Evolutionary conservation across 345 rosid species (phyloP).

Genomic region (Punica granatum): DNA sequence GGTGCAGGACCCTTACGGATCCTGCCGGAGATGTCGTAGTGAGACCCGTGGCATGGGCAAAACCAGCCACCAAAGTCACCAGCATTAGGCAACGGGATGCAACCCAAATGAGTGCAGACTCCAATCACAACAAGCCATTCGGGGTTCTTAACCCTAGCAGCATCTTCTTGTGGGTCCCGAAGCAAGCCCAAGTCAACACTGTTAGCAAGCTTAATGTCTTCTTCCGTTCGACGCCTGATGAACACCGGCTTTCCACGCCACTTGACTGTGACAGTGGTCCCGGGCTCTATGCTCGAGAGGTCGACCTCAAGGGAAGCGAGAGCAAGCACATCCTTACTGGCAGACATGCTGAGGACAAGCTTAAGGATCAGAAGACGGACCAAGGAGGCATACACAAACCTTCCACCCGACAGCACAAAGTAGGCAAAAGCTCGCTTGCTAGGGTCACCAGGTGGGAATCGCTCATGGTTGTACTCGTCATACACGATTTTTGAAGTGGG

Average conservation of each 20-base stretch:
- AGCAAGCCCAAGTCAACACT: conserved; percentile 44
- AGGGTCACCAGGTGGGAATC: conserved; percentile 58
- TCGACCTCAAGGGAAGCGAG: conserved; percentile 65
- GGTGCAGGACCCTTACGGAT: conserved; percentile 66
- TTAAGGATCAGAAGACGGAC: conserved; percentile 53
- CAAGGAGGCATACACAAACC: conserved; percentile 58
- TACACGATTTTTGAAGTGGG: conserved; percentile 42
- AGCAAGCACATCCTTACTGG: conserved; percentile 60
- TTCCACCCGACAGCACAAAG: conserved; percentile 53
- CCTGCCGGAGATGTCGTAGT: conserved; percentile 58
- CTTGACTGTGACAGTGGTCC: conserved; percentile 54
- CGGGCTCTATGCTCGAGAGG: conserved; percentile 48
- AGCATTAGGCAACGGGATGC: conserved; percentile 58
- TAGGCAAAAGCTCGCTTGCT: conserved; percentile 67
- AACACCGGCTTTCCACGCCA: conserved; percentile 69
- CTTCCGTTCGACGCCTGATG: conserved; percentile 55
- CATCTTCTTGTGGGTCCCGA: conserved; percentile 55
- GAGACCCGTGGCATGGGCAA: conserved; percentile 65
- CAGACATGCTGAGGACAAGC: conserved; percentile 63
- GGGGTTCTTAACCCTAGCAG: conserved; percentile 45
- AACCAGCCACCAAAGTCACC: conserved; percentile 67
- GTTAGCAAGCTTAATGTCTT: conserved; percentile 49
- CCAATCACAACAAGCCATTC: conserved; percentile 61
- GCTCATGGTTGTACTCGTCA: conserved; percentile 56
- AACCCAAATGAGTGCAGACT: conserved; percentile 60